Percentiles rank a stretch among this genome's conserved stretches.
Evolutionary conservation across 2,329 filamentous ascomycete species (phyloP).

Genomic region (Colletotrichum incanum): DNA sequence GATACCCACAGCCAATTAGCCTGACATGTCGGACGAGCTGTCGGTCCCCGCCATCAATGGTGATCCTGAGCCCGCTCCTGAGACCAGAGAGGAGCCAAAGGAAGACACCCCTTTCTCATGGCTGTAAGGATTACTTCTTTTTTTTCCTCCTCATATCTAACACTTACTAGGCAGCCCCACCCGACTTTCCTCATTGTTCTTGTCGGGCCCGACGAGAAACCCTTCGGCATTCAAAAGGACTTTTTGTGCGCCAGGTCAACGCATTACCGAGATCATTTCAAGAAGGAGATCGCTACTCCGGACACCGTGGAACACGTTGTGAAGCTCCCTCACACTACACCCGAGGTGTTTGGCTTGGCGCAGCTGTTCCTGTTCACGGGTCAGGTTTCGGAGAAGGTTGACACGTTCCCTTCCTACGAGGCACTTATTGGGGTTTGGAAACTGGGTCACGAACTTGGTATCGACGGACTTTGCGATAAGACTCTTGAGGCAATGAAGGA

Average conservation of each 20-base stretch:
- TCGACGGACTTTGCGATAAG: constrained; percentile 70
- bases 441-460: constrained; percentile 65
- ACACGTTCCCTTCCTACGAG: constrained; percentile 67
- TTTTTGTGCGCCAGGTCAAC: constrained; percentile 69
- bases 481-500: constrained; percentile 72
- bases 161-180: constrained; percentile 64
- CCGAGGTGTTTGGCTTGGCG: constrained; percentile 68
- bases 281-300: constrained; percentile 46
- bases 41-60: constrained; percentile 29
- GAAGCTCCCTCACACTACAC: constrained; percentile 63
- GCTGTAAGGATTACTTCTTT: constrained; percentile 51
- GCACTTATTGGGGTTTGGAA: constrained; percentile 71
- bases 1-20: constrained; percentile 4
- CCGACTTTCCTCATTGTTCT: constrained; percentile 70
- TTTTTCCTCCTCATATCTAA: constrained; percentile 31
- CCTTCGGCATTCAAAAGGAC: constrained; percentile 73
- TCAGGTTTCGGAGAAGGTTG: constrained; percentile 59
- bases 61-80: background rate
- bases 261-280: constrained; percentile 65
- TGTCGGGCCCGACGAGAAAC: constrained; percentile 66
- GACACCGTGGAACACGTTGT: constrained; percentile 66
- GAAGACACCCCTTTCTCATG: constrained; percentile 53
- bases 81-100: background rate
- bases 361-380: constrained; percentile 71
- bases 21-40: constrained; percentile 28